A percentile compares a stretch with the other conserved stretches of the same genome.
These are phyloP conservation scores for Medicago truncatula DNA, from an alignment of 306 rosid species.

Conservation along the genomic window DNA sequence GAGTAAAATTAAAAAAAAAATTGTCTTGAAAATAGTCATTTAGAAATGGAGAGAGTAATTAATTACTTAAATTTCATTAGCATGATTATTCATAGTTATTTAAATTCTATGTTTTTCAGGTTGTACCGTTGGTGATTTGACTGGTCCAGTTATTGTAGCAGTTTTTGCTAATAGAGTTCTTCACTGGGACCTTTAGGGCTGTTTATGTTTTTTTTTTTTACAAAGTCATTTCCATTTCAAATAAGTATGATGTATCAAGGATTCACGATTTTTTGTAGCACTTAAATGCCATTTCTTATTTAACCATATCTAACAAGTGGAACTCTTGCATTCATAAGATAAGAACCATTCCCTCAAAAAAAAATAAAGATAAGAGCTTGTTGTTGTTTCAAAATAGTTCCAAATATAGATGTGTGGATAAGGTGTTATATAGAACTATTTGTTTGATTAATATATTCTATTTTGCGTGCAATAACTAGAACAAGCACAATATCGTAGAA, in stretches of 20 bases:
- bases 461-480: too few species aligned
- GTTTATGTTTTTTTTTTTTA: conserved; percentile 29
- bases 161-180: conserved; percentile 47
- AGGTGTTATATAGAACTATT: too few species aligned
- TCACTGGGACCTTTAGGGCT: conserved; percentile 47
- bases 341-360: too few species aligned
- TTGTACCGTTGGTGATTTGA: conserved; percentile 75
- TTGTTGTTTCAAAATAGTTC: not conserved
- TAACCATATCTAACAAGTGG: not conserved
- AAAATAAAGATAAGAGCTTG: not conserved
- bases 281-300: conserved; percentile 17
- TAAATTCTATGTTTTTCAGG: conserved; percentile 51
- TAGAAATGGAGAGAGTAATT: too few species aligned
- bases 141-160: conserved; percentile 73
- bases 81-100: too few species aligned
- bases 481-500: too few species aligned
- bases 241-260: conserved; percentile 21
- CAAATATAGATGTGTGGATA: too few species aligned
- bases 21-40: too few species aligned
- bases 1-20: too few species aligned
- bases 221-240: conserved; percentile 36
- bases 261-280: conserved; percentile 13
- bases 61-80: too few species aligned
- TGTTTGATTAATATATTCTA: too few species aligned
- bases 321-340: conserved; percentile 6